Evolutionary conservation across 495 filamentous ascomycete species (phyloP).

Genomic region (Amphirosellinia nigrospora): DNA sequence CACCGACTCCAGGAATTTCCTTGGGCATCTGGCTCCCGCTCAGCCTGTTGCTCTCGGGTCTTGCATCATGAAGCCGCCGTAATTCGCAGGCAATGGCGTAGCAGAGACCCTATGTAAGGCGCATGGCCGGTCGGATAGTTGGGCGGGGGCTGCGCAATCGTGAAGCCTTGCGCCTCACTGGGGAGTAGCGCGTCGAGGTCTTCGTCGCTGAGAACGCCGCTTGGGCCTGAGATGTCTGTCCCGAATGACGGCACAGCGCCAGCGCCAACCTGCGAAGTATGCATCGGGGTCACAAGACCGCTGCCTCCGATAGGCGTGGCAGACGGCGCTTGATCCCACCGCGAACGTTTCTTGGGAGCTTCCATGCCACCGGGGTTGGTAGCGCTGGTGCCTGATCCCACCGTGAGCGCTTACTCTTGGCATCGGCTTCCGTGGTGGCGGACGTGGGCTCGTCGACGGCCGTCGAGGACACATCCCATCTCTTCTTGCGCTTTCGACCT

Average conservation of each 20-base stretch:
- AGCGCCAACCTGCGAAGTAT: slow-evolving; percentile 69
- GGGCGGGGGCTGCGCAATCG: slow-evolving; percentile 89
- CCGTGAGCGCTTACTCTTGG: slow-evolving; percentile 74
- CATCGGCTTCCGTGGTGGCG: slow-evolving; percentile 60
- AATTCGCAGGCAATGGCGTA: slow-evolving; percentile 69
- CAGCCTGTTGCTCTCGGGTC: slow-evolving; percentile 78
- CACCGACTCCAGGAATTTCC: slow-evolving; percentile 96
- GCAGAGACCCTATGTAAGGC: slow-evolving; percentile 77
- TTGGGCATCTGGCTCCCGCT: slow-evolving; percentile 93
- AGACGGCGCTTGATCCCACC: slow-evolving; percentile 89
- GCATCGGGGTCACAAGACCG: slow-evolving; percentile 84
- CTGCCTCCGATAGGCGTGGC: slow-evolving; percentile 83
- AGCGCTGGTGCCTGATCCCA: slow-evolving; percentile 89
- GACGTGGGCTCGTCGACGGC: slow-evolving; percentile 54
- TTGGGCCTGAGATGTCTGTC: slow-evolving; percentile 78
- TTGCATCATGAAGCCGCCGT: slow-evolving; percentile 94
- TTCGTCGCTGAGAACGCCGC: slow-evolving; percentile 85
- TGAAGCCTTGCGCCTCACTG: slow-evolving; percentile 78
- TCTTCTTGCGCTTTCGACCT: slow-evolving; percentile 85
- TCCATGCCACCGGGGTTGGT: slow-evolving; percentile 57
- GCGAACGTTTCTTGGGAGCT: slow-evolving; percentile 70
- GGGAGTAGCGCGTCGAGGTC: slow-evolving; percentile 93
- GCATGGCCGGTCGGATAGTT: slow-evolving; percentile 88
- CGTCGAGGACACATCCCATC: slow-evolving; percentile 80
- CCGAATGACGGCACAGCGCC: slow-evolving; percentile 70